A percentile compares a stretch with the other conserved stretches of the same genome.
These are phyloP conservation scores for Thalassiosira mediterranea DNA, from an alignment of 352 stramenopile species.

Conservation along the genomic window DNA sequence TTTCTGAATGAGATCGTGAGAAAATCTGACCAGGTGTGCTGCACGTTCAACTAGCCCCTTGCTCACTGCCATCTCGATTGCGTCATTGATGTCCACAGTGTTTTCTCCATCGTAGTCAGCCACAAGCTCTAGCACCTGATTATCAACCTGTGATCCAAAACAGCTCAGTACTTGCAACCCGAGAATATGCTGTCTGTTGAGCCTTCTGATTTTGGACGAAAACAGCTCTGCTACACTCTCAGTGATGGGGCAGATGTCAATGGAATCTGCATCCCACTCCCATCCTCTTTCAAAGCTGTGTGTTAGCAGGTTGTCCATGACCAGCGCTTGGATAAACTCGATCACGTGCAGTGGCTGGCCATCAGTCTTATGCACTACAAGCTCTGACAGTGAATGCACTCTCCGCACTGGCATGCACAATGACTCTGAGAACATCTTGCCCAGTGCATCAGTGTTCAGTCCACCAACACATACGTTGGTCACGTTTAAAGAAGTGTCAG, in stretches of 20 bases:
- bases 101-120: slow-evolving; percentile 24
- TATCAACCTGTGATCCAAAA: too few species aligned
- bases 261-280: slow-evolving; percentile 42
- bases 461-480: too few species aligned
- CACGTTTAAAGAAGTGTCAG: too few species aligned
- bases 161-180: too few species aligned
- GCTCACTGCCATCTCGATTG: slow-evolving; percentile 18
- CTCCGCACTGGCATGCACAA: slow-evolving; percentile 30
- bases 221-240: slow-evolving; percentile 35
- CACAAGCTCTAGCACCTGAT: slow-evolving; percentile 21
- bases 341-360: slow-evolving; percentile 32
- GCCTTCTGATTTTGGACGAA: too few species aligned
- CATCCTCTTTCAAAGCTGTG: slow-evolving; percentile 35
- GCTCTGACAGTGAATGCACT: slow-evolving; percentile 27
- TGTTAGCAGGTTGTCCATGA: slow-evolving; percentile 25
- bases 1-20: slow-evolving; percentile 37
- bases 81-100: slow-evolving; percentile 26
- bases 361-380: slow-evolving; percentile 39
- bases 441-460: slow-evolving; percentile 20
- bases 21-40: slow-evolving; percentile 14
- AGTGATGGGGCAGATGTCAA: slow-evolving; percentile 33
- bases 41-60: slow-evolving; percentile 27
- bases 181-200: too few species aligned
- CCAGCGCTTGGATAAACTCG: slow-evolving; percentile 39
- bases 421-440: slow-evolving; percentile 30